A percentile compares a stretch with the other conserved stretches of the same genome.
These are phyloP conservation scores for Teratosphaeria epicoccoides DNA, from an alignment of 2,329 filamentous ascomycete genomes.

Conservation along the genomic window DNA sequence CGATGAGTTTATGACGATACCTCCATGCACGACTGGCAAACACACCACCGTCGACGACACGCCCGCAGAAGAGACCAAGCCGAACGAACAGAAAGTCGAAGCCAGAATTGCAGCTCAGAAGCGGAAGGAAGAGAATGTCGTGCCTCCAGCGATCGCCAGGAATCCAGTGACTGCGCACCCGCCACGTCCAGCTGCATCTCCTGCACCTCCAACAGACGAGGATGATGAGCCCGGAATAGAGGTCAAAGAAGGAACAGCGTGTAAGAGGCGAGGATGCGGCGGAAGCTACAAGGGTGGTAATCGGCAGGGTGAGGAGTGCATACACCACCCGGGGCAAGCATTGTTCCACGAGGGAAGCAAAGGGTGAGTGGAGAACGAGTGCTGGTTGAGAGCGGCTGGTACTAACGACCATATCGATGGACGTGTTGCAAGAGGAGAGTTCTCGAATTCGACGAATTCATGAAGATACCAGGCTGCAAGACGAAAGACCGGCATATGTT, in stretches of 20 bases:
- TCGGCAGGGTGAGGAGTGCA: constrained; percentile 64
- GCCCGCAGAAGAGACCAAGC: constrained; percentile 28
- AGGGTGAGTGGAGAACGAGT: constrained; percentile 38
- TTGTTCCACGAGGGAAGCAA: constrained; percentile 98
- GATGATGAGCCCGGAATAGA: constrained; percentile 69
- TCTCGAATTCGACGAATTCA: constrained; percentile 93
- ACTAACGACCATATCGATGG: constrained; percentile 39
- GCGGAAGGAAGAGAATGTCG: constrained; percentile 13
- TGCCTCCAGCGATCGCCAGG: constrained; percentile 19
- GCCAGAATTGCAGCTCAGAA: constrained; percentile 23
- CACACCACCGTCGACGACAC: constrained; percentile 80
- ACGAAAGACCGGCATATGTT: constrained; percentile 77
- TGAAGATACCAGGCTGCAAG: constrained; percentile 87
- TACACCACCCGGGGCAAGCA: constrained; percentile 79
- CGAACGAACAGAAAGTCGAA: constrained; percentile 20
- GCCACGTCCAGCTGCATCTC: constrained; percentile 32
- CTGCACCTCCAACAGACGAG: constrained; percentile 62
- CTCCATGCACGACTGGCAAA: constrained; percentile 84
- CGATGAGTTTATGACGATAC: constrained; percentile 90
- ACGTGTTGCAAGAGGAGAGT: constrained; percentile 93
- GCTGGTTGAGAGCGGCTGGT: not conserved
- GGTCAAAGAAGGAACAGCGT: constrained; percentile 63
- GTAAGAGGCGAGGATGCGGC: constrained; percentile 68
- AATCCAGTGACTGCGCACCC: constrained; percentile 17
- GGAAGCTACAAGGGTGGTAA: constrained; percentile 51